phyloP scores from a whole-genome alignment of 371 early-diverging fungal genomes.

The Mortierella polycephala region DNA sequence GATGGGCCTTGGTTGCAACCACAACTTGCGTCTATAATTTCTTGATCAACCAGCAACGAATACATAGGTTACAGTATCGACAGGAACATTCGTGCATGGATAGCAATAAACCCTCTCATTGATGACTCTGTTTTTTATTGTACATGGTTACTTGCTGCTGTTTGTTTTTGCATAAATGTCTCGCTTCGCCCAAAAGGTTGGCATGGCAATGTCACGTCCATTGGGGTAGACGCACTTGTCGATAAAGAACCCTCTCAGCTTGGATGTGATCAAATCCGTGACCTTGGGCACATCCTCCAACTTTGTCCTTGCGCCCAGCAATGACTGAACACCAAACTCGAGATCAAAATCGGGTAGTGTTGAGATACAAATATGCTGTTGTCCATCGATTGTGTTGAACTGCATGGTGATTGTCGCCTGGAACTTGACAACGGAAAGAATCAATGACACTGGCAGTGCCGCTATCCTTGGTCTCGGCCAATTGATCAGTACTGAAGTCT shows the following conservation, averaged over 20 bases:
- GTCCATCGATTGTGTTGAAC: conserved; percentile 60
- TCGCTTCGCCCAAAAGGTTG: conserved; percentile 54
- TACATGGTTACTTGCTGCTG: conserved; percentile 14
- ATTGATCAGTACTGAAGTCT: conserved; percentile 88
- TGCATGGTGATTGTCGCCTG: conserved; percentile 81
- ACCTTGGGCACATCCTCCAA: conserved; percentile 94
- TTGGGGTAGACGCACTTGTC: conserved; percentile 74
- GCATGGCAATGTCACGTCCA: conserved; percentile 53
- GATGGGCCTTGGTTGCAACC: too few relatives aligned
- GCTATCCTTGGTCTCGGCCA: conserved; percentile 91
- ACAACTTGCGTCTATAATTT: too few relatives aligned
- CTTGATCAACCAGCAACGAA: too few relatives aligned
- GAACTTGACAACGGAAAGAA: conserved; percentile 84
- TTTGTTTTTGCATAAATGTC: conserved; percentile 54
- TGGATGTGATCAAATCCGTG: conserved; percentile 81
- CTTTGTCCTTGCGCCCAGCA: conserved; percentile 93
- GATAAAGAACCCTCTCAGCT: conserved; percentile 75
- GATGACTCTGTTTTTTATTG: conserved; percentile 11
- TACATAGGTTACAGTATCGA: background rate
- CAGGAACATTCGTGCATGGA: background rate
- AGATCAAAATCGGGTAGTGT: conserved; percentile 79
- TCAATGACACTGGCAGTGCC: conserved; percentile 89
- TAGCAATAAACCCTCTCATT: conserved; percentile 1
- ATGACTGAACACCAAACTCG: conserved; percentile 86
- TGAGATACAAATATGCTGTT: conserved; percentile 70